A percentile compares a stretch with the other conserved stretches of the same genome.
Conservation (phyloP, 225 moss, liverwort and hornwort species). For the Takakia lepidozioides region DNA sequence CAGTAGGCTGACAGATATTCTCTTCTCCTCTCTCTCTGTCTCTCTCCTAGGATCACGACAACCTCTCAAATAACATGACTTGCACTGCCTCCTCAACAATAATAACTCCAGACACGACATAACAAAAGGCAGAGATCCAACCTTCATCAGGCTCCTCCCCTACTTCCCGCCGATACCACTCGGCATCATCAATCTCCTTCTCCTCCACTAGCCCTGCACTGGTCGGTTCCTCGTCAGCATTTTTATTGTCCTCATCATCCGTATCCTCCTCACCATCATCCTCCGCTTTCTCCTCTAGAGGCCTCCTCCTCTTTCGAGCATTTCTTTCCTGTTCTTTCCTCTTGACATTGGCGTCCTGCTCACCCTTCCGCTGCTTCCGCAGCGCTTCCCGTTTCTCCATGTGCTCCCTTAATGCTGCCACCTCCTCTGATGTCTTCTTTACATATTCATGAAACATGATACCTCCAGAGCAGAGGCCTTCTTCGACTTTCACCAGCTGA, state of each 20-base stretch:
- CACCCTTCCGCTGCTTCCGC: slow-evolving; percentile 85
- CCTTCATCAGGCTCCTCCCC: slow-evolving; percentile 70
- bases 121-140: slow-evolving; percentile 4
- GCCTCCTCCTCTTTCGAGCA: slow-evolving; percentile 36
- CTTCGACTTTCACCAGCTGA: slow-evolving; percentile 96
- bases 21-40: no score
- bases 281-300: slow-evolving; percentile 23
- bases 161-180: slow-evolving; percentile 62
- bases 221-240: slow-evolving; percentile 35
- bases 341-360: slow-evolving; percentile 90
- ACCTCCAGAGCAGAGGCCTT: slow-evolving; percentile 85
- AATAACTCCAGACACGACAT: not conserved
- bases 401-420: slow-evolving; percentile 54
- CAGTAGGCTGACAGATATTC: no score
- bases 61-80: not conserved
- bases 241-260: slow-evolving; percentile 33
- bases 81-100: not conserved
- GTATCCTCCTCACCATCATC: slow-evolving; percentile 29
- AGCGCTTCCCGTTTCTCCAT: slow-evolving; percentile 81
- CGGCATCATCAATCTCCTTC: slow-evolving; percentile 62
- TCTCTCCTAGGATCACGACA: not conserved
- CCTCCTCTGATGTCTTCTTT: slow-evolving; percentile 79
- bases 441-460: slow-evolving; percentile 96
- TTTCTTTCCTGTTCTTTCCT: slow-evolving; percentile 57
- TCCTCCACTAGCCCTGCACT: slow-evolving; percentile 22